Base-by-base conservation (phyloP, 768 basidiomycete genomes). In the Gymnopilus junonius region DNA sequence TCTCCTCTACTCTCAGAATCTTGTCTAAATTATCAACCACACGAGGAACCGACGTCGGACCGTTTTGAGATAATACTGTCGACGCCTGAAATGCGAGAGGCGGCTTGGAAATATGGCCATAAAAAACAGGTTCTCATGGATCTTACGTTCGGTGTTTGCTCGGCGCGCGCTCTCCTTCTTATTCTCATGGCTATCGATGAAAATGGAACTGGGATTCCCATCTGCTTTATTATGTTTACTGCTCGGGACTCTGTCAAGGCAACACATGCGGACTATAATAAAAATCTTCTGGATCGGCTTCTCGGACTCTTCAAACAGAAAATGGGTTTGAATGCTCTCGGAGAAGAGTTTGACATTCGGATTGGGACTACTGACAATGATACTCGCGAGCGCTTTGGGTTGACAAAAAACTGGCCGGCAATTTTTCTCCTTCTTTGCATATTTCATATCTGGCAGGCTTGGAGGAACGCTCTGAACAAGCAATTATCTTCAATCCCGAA, bases 181-280 rank as follows among this genome's bases (percentile, higher is more conserved):
- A 77, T 80, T 63, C 66, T 72, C 4, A 69, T 80, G 68, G 79
- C 67, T 1, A 31, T 78, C 10, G 71, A 80, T 58, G 67, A 74
- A 6, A 53, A 62, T 7, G 46, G 65, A 1, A 59, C 66, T 2
- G 78, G 77, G 1, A 54, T 79, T 48, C 79, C 77, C 0, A 67
- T 78, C 46, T 70, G 67, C 1, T 63, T 74, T 25, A 67, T 74
- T 2, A 27, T 74, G 10, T 74, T 74, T 48, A 70, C 67, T 10
- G 68, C 70, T 23, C 62, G 55, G 17, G 57, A 65, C 10, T 23
- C 54, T 27, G 61, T 67, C 6, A 66, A 69, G 46, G 69, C 72
- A 5, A 54, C 62, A 20, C 74, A 75, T 63, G 66, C 71, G 0
- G 69, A 68, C 31, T 74, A 74, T 46, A 53, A 73, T 48, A 72